Conservation (phyloP, 73 alveolate genomes). For the Durusdinium trenchii region DNA sequence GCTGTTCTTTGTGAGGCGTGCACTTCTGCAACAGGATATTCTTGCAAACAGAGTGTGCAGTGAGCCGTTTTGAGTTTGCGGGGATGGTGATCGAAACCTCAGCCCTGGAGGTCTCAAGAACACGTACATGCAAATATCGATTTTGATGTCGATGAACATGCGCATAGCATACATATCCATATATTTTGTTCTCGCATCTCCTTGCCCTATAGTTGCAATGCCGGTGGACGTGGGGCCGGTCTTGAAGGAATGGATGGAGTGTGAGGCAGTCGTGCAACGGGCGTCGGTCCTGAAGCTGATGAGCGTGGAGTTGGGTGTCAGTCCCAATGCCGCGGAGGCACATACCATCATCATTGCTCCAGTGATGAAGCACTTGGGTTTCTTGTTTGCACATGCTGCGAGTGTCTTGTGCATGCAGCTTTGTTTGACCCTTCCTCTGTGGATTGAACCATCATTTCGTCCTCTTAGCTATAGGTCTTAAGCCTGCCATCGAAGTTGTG, state of each 20-base stretch:
- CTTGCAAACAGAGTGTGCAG: too few species aligned
- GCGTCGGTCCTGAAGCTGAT: background rate
- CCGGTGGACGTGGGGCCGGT: conserved; percentile 20
- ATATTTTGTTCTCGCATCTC: background rate
- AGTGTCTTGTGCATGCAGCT: background rate
- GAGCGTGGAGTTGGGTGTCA: background rate
- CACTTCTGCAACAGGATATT: too few species aligned
- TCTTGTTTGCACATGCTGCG: conserved; percentile 2
- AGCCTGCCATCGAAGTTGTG: background rate
- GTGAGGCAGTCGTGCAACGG: background rate
- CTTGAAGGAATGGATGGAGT: background rate
- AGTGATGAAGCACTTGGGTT: background rate
- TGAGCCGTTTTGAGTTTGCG: too few species aligned
- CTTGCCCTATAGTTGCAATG: conserved; percentile 11
- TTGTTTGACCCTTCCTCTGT: background rate
- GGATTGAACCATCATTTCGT: background rate
- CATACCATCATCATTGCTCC: background rate
- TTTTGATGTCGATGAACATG: too few species aligned
- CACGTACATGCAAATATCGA: too few species aligned
- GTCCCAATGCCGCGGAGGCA: background rate
- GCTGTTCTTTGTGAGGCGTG: too few species aligned
- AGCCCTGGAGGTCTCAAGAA: too few species aligned
- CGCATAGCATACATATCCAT: too few species aligned
- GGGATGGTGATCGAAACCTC: too few species aligned
- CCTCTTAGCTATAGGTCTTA: background rate